Evolutionary conservation across 495 filamentous ascomycete genomes (phyloP), one percentile per base, ranked within the genome.

Genomic region (Trichoderma reesei): DNA sequence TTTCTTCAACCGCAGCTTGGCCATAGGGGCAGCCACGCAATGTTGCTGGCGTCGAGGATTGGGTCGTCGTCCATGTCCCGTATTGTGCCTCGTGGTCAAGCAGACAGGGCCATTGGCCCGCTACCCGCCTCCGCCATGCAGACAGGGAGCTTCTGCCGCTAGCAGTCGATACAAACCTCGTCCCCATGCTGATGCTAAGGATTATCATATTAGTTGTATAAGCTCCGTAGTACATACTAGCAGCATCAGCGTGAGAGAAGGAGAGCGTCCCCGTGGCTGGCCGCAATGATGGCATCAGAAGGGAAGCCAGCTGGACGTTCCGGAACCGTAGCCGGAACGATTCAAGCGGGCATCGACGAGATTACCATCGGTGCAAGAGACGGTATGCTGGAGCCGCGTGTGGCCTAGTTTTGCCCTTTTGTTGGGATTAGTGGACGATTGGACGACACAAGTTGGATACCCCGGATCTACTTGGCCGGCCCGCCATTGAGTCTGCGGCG

Each of bases 1-100:
- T 56, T 56, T 56, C 51, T 33, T 33, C 20, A 31, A n/a, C 26
- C 9, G 26, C 31, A 56, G 51, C 51, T 18, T 5, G 31, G 26
- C 51, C 51, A 56, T 56, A 56, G 51, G 51, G 51, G 51, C 31
- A 31, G 51, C 51, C 51, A 56, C 51, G 51, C 51, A 56, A 56
- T 56, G 26, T 56, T 33, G 51, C 7, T 33, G 51, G 9, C 51
- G 51, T 36, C 51, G 51, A 20, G 34, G 51, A 56, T 56, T 56
- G 51, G 51, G 26, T 26, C 51, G 26, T 56, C 51, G 51, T 56
- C 11, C 10, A 46, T 5, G 16, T 46, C 8, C 26, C 42, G 42
- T 14, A 33, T 33, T 33, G 51, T 34, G 31, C 51, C 51, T 56
- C 51, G 51, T 56, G 51, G 51, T n/a, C 31, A 56, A n/a, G 10